A percentile compares a stretch with the other conserved stretches of the same genome.
Evolutionary conservation across 73 alveolate species (phyloP).

Genomic region (Paramecium pentaurelia): DNA sequence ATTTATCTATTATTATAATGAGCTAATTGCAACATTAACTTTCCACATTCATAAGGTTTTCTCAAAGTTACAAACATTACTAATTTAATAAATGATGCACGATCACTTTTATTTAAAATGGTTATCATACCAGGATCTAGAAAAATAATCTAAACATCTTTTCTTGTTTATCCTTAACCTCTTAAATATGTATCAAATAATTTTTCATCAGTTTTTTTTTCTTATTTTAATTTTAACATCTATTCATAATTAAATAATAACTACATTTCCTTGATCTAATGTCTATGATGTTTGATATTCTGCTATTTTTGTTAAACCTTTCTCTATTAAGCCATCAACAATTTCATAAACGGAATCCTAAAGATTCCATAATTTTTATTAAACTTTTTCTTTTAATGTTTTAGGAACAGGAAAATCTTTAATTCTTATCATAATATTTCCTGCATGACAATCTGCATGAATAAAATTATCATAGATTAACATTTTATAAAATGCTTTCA

Average conservation of each 20-base stretch:
- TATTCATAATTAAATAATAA: neutral
- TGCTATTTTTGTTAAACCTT: neutral
- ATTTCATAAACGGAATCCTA: conserved; percentile 1
- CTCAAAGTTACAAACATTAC: conserved; percentile 44
- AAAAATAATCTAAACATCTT: conserved; percentile 24
- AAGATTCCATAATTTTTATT: neutral
- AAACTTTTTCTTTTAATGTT: neutral
- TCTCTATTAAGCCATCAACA: neutral
- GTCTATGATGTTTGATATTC: neutral
- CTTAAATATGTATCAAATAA: neutral
- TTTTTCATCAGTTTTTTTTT: neutral
- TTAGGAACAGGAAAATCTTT: neutral
- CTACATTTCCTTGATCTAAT: neutral
- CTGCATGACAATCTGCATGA: conserved; percentile 53
- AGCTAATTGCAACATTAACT: conserved; percentile 15
- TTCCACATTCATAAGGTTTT: conserved; percentile 30
- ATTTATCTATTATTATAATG: neutral
- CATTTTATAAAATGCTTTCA: conserved; percentile 44
- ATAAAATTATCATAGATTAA: conserved; percentile 17
- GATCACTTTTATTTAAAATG: conserved; percentile 21
- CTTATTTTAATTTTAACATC: neutral
- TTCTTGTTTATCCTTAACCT: neutral
- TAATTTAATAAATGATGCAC: conserved; percentile 13
- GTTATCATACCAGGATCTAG: conserved; percentile 45
- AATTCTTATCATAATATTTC: conserved; percentile 27